Base-by-base conservation (phyloP, 345 rosid species). In the Durio zibethinus region DNA sequence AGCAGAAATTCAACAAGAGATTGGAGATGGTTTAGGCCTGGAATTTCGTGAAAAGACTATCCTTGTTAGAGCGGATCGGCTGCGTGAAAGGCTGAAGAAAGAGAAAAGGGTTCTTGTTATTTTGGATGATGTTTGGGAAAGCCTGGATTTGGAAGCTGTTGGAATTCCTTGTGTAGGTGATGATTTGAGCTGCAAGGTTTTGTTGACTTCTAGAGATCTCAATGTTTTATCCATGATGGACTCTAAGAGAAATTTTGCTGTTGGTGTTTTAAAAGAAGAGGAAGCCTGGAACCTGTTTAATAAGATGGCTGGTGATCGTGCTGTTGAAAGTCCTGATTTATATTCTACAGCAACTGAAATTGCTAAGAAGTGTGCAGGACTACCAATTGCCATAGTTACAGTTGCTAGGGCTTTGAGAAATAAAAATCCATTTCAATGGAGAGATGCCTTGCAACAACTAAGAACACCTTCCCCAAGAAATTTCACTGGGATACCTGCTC, bases 331-430 rank as follows among this genome's bases (percentile, higher is more conserved):
- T 27, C 40, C 36, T 6, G 42, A 63, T 1, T 63, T 27, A 9
- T 15, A 63, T 15, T 27, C 42, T 4, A 63, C 42, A 33, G 68
- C n/a, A 9, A 29, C 18, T 65, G 71, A 65, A 65, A 21, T 65
- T 18, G 45, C 25, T 27, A 21, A 38, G 27, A 35, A 35, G 38
- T 65, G 71, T 65, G 71, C 47, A 3, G 71, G 71, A 18, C 6
- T 40, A 14, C 71, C 71, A 18, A 16, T 65, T 18, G 71, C 71
- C 48, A 18, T 65, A 33, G 47, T 18, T 16, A 40, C 71, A 5
- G 47, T 65, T 65, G 71, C 47, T 16, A 65, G 40, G 47, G 71
- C 71, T 18, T 65, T 65, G 56, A 73, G n/a, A 48, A 42, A 38
- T 40, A 35, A 65, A 12, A 21, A n/a, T 14, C 47, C n/a, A 7